A percentile compares a stretch with the other conserved stretches of the same genome.
Conservation (phyloP, 169 alveolate genomes). For the Plasmodium inui region DNA sequence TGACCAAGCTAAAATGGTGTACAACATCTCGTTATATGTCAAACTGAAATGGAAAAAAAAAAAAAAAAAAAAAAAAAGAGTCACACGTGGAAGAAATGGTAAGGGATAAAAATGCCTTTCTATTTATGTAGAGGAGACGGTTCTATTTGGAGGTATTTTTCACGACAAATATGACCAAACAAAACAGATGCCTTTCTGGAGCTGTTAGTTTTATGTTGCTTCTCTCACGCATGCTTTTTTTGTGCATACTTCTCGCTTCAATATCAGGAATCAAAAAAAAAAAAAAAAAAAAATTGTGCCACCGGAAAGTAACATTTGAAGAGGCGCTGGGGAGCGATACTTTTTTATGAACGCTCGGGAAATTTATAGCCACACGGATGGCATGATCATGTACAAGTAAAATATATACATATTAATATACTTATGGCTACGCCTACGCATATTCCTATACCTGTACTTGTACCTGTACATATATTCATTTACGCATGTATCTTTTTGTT, state of each 20-base stretch:
- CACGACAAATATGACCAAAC: neutral
- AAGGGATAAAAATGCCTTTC: neutral
- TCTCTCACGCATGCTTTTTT: neutral
- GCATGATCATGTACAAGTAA: neutral
- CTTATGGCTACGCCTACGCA: too few relatives aligned
- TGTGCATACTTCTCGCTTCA: neutral
- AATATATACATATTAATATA: neutral
- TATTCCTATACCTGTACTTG: neutral
- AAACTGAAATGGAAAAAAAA: neutral
- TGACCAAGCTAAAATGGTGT: neutral
- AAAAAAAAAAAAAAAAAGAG: neutral
- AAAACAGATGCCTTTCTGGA: neutral
- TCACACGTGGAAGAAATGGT: neutral
- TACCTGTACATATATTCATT: neutral
- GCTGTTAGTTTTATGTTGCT: neutral
- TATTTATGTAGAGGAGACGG: neutral
- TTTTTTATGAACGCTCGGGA: neutral
- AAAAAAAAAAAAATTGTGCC: neutral
- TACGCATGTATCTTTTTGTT: neutral
- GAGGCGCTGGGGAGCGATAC: neutral
- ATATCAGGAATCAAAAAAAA: neutral
- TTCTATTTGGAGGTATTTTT: neutral
- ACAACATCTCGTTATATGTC: neutral
- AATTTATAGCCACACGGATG: neutral
- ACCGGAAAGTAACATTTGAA: neutral